Conservation (phyloP, 164 flowering plant species). For the Echeveria elegans region DNA sequence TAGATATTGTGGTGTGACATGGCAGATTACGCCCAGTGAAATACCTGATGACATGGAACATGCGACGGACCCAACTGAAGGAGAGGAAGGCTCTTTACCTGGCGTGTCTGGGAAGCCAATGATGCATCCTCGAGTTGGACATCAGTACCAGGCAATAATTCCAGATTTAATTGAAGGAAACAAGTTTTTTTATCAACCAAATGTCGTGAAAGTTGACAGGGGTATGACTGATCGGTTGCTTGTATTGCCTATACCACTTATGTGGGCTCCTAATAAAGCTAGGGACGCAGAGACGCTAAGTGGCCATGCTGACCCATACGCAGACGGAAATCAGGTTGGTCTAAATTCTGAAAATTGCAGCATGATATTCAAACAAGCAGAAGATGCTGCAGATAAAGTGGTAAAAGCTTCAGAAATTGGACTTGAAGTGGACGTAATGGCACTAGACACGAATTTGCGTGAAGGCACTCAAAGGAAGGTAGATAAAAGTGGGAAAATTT, state of each 20-base stretch:
- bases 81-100: background rate
- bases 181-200: background rate
- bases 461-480: background rate
- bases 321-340: conserved; percentile 10
- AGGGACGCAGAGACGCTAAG: background rate
- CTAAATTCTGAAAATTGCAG: conserved; percentile 4
- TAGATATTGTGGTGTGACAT: background rate
- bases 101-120: conserved; percentile 1
- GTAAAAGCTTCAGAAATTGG: background rate
- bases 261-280: conserved; percentile 12
- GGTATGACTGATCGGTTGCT: background rate
- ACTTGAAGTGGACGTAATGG: conserved; percentile 5
- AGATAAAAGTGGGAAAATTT: background rate
- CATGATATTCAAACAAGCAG: background rate
- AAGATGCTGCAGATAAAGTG: conserved; percentile 1
- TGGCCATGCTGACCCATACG: conserved; percentile 4
- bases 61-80: background rate
- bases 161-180: conserved; percentile 8
- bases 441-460: background rate
- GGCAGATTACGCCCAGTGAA: background rate
- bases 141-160: conserved; percentile 15
- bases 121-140: conserved; percentile 15
- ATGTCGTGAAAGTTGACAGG: background rate
- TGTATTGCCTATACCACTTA: conserved; percentile 11
- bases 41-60: background rate